Base-by-base conservation (phyloP, 345 rosid genomes). In the Dipteronia sinensis region DNA sequence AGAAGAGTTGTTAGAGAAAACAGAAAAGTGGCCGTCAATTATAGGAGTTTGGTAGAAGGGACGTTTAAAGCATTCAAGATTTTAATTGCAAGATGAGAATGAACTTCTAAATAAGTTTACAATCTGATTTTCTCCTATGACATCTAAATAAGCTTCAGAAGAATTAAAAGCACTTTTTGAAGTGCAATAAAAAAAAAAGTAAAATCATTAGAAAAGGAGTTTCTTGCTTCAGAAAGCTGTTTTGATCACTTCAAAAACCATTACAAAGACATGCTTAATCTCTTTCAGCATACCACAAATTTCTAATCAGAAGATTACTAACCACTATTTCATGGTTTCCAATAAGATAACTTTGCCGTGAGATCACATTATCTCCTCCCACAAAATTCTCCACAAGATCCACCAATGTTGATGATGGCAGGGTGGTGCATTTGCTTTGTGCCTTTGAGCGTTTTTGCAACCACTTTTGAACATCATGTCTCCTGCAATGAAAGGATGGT, bases 401-500 rank as follows among this genome's bases (percentile, higher is more conserved):
- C 75, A 73, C 77, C 7, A 90, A 78, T 25, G 83, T 27, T 70
- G 89, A 83, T 44, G 72, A 78, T 59, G 78, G 72, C 61, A 61
- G 76, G 65, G 72, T 77, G 46, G 40, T 80, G 79, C 55, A 77
- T 81, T 73, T 88, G 47, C 71, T 77, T 23, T 67, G 77, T 71
- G 85, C 85, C 61, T 81, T 74, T 4, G 80, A 53, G 63, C 67
- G 76, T 75, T 79, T 88, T 77, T 83, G 88, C 82, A 90, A 79
- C 92, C 94, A 90, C 77, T 85, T 83, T 53, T 65, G 77, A 58
- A 85, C 85, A 71, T 86, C 81, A 76, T 79, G 85, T 82, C 82
- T 86, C 78, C 74, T 74, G 25, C 66, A 71, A 76, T 80, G 74
- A 79, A 81, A 82, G 34, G 79, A 81, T 65, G 78, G 71, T 61